Evolutionary conservation across 805 yeast species (phyloP), one percentile per base, ranked within the genome.

Genomic region (Yarrowia sp.): DNA sequence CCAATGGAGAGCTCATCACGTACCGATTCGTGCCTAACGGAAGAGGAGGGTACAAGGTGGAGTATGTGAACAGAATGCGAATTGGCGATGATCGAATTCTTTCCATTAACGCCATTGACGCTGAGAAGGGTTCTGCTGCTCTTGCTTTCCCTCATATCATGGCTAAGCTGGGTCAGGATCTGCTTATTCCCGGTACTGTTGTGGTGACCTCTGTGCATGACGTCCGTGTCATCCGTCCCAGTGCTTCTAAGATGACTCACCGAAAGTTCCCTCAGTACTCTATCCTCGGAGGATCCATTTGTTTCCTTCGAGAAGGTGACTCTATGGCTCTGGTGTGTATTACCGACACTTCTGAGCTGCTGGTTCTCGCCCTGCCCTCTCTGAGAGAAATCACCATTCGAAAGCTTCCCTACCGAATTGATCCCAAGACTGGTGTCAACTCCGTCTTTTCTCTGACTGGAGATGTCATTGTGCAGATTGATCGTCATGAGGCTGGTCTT

Each of bases 1-100:
- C 84, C 65, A 76, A 77, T 14, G 98, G 98, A 15, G 88, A 89
- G 65, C 71, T 91, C 11, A 67, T 87, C 32, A 80, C 85, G 0
- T 90, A 82, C 75, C 85, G 86, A 70, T 75, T 92, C 1, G 72
- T 86, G 4, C 96, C 96, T 0, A 81, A 80, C 47, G 77, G 81
- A 0, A 75, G 80, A 50, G 95, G 93, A 0, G 78, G 85, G 58
- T 91, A 86, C 71, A 76, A 78, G 33, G 88, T 85, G 0, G 81
- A 80, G 31, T 81, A 81, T 65, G 78, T 83, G 8, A 86, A 80
- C 43, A 73, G 76, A 0, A 75, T 82, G 6, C 81, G 80, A 43
- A 77, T 84, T 0, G 83, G 83, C 53, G 84, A 81, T 36, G 77
- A 84, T 1, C 80, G 83, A 2, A 80, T 92, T 15, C 77, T 78